Conservation (phyloP, 768 basidiomycete species). For the Leucogyrophana mollusca region DNA sequence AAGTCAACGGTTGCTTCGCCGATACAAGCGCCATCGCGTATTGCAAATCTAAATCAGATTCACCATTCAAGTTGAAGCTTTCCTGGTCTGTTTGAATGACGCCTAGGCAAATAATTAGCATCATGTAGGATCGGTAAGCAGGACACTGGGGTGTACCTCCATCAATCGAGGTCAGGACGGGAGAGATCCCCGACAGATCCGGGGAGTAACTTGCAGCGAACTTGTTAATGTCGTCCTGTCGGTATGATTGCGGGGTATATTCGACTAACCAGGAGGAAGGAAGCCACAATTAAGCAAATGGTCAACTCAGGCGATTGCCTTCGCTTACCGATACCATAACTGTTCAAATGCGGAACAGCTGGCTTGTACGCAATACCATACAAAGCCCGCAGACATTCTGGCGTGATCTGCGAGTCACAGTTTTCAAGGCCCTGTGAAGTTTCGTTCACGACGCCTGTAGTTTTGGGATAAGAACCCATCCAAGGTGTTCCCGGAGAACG, state of each 20-base stretch:
- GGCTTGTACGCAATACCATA: conserved; percentile 35
- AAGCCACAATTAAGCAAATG: background rate
- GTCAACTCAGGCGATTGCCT: background rate
- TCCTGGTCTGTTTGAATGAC: conserved; percentile 22
- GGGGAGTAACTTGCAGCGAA: conserved; percentile 42
- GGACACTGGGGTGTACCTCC: conserved; percentile 31
- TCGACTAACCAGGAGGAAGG: conserved; percentile 37
- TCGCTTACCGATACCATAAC: conserved; percentile 34
- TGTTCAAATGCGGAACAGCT: conserved; percentile 9
- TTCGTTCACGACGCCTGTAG: background rate
- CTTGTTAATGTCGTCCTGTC: conserved; percentile 39
- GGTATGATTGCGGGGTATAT: conserved; percentile 39
- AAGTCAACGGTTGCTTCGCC: conserved; percentile 24
- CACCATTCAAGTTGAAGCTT: conserved; percentile 34
- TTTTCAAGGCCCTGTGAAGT: conserved; percentile 21
- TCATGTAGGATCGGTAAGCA: background rate
- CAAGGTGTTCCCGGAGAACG: background rate
- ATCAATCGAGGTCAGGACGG: conserved; percentile 41
- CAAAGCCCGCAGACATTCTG: conserved; percentile 31
- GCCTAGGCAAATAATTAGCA: conserved; percentile 11
- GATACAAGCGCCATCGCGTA: conserved; percentile 42
- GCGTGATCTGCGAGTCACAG: conserved; percentile 31
- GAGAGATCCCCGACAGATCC: conserved; percentile 36
- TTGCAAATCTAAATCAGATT: conserved; percentile 44
- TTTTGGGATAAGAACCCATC: background rate